Evolutionary conservation across 2,329 filamentous ascomycete genomes (phyloP).

Genomic region (Fusarium oligoseptatum): DNA sequence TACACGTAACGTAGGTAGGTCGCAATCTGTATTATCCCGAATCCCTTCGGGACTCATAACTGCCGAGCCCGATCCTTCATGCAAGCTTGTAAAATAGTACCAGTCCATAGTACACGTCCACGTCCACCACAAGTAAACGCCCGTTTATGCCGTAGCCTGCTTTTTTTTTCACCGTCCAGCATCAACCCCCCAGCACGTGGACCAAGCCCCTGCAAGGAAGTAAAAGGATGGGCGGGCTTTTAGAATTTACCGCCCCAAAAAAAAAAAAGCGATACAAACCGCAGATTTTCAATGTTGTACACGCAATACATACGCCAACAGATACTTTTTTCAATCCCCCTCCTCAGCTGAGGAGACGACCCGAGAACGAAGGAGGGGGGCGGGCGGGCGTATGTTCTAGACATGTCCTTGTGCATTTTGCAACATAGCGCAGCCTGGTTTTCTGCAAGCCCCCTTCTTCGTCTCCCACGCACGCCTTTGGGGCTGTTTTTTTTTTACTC

Average conservation of each 20-base stretch:
- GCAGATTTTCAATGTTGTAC: background rate
- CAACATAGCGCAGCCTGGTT: background rate
- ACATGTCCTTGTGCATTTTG: background rate
- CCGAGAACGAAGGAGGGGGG: background rate
- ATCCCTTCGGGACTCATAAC: background rate
- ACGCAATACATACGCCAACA: background rate
- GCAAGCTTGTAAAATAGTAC: background rate
- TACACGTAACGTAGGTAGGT: background rate
- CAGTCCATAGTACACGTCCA: background rate
- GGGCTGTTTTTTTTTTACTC: background rate
- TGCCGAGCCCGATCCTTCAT: background rate
- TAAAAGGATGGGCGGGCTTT: background rate
- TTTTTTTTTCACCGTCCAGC: background rate
- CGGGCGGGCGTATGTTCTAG: background rate
- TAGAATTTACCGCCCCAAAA: background rate
- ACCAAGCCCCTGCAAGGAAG: background rate
- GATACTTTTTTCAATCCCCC: background rate
- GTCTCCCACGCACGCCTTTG: background rate
- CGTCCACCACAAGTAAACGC: background rate
- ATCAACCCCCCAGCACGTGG: background rate
- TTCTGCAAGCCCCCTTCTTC: background rate
- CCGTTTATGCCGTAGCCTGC: slow-evolving; percentile 4
- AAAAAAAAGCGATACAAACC: background rate
- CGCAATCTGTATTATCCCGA: background rate
- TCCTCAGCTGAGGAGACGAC: background rate